Evolutionary conservation across 2,329 filamentous ascomycete species (phyloP).

Genomic region (Cladosporium sp.): DNA sequence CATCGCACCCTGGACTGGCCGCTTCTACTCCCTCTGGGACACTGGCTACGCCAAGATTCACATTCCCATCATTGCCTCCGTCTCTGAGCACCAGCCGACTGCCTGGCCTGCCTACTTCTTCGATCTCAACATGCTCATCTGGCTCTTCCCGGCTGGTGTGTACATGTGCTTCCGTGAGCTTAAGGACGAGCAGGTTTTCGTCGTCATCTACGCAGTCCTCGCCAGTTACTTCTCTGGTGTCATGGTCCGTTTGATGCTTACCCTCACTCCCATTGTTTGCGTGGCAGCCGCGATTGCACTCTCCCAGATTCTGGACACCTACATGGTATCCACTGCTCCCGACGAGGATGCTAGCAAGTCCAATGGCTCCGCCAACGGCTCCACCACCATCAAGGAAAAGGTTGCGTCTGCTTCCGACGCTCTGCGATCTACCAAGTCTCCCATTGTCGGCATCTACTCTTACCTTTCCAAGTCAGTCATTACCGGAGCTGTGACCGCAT

Average conservation of each 20-base stretch:
- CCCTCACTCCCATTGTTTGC: constrained; percentile 92
- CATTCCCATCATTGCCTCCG: constrained; percentile 99
- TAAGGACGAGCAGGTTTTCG: constrained; percentile 94
- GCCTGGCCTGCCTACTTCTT: constrained; percentile 99
- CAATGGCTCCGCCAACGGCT: constrained; percentile 41
- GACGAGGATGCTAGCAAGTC: constrained; percentile 46
- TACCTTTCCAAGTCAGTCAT: constrained; percentile 77
- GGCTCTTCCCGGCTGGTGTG: constrained; percentile 97
- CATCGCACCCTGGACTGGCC: constrained; percentile 95
- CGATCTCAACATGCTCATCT: constrained; percentile 96
- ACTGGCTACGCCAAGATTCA: constrained; percentile 98
- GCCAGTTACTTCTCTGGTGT: constrained; percentile 98
- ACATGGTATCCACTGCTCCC: constrained; percentile 68
- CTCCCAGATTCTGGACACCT: constrained; percentile 86
- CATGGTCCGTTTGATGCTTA: constrained; percentile 99
- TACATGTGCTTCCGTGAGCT: constrained; percentile 97
- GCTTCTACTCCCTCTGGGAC: constrained; percentile 99
- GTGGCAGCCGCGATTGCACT: constrained; percentile 86
- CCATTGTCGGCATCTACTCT: constrained; percentile 81
- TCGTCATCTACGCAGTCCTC: constrained; percentile 95
- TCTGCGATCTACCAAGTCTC: constrained; percentile 70
- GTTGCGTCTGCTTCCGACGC: constrained; percentile 56
- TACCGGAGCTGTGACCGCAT: constrained; percentile 69
- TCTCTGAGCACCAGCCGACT: constrained; percentile 97
- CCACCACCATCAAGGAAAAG: constrained; percentile 51